Base-by-base conservation (phyloP, 257 asterid species). In the Eucommia ulmoides region DNA sequence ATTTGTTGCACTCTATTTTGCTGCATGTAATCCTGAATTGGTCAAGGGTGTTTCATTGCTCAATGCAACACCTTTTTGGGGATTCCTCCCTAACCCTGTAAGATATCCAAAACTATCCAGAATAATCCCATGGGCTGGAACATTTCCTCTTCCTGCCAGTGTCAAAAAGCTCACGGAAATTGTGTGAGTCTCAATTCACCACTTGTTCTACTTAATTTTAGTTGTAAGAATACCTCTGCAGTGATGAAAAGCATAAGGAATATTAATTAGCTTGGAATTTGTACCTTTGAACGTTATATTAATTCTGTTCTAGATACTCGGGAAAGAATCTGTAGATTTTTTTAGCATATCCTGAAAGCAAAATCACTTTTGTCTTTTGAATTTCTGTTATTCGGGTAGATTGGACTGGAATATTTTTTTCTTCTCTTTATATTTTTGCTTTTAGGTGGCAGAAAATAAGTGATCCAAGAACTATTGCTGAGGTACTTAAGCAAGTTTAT, bases 41-140 rank as follows among this genome's bases (percentile, higher is more conserved):
- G 96, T 89, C 62, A 89, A 89, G 69, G 98, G 98, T 29, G 82
- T 89, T 48, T 80, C 87, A 22, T 67, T 89, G 74, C 88, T 85
- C 41, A 89, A 89, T 51, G 96, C 98, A 23, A 80, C 98, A 23
- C 98, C 96, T 8, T 80, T 85, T 64, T 85, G 98, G 98, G 94
- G 94, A 58, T 66, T 89, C 57, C 84, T 89, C 19, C 96, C 96
- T 29, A 89, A 89, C 59, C 93, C 96, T 12, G 65, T 65, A 51
- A 78, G 71, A 63, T 80, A 84, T 55, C 96, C 98, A n/a, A 67
- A 71, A 63, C 57, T 77, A 50, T 85, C 94, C 5, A 66, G 77
- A 61, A 64, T 89, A 23, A 76, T 85, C 55, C 94, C 98, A 33
- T 82, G 96, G 94, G 71, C 93, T 1, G 96, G 98, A 50, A 80